Percentiles rank a stretch among this genome's conserved stretches.
phyloP scores from a whole-genome alignment of 176 grass and related monocot genomes.

The Paspalum vaginatum region DNA sequence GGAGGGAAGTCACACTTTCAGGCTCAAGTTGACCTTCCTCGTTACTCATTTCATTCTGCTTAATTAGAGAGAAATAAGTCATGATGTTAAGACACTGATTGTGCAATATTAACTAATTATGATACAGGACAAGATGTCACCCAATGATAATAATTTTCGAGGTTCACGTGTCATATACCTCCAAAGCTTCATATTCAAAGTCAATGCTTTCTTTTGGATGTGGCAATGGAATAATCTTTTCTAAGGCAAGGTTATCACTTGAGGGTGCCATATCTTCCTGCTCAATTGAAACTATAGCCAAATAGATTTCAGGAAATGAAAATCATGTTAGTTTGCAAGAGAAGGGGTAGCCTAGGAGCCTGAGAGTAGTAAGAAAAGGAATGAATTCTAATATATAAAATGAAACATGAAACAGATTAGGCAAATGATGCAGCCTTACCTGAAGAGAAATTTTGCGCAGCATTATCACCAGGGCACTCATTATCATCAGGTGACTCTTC shows the following conservation, averaged over 20 bases:
- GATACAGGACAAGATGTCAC: not conserved
- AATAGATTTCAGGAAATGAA: conserved; percentile 19
- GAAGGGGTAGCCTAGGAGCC: not conserved
- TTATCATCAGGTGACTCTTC: conserved; percentile 47
- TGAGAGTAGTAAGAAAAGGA: not conserved
- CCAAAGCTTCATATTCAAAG: conserved; percentile 39
- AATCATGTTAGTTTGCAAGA: conserved; percentile 1
- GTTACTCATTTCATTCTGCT: conserved; percentile 53
- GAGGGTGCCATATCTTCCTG: conserved; percentile 32
- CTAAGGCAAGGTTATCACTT: conserved; percentile 1
- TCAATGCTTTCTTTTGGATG: conserved; percentile 39
- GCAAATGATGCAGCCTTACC: conserved; percentile 18
- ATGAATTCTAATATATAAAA: not conserved
- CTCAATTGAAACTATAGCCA: conserved; percentile 48
- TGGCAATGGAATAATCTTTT: conserved; percentile 28
- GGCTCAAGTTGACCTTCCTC: conserved; percentile 59
- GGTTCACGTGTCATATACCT: conserved; percentile 35
- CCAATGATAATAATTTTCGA: conserved; percentile 1
- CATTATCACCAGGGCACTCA: conserved; percentile 33
- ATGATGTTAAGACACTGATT: too few species aligned
- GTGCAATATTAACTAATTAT: too few species aligned
- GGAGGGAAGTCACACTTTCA: conserved; percentile 61
- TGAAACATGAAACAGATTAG: not conserved
- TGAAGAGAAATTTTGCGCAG: conserved; percentile 22
- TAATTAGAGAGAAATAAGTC: conserved; percentile 37